Evolutionary conservation across 1,284 basidiomycete genomes (phyloP), one percentile per base, ranked within the genome.

Genomic region (Ganoderma boninense): DNA sequence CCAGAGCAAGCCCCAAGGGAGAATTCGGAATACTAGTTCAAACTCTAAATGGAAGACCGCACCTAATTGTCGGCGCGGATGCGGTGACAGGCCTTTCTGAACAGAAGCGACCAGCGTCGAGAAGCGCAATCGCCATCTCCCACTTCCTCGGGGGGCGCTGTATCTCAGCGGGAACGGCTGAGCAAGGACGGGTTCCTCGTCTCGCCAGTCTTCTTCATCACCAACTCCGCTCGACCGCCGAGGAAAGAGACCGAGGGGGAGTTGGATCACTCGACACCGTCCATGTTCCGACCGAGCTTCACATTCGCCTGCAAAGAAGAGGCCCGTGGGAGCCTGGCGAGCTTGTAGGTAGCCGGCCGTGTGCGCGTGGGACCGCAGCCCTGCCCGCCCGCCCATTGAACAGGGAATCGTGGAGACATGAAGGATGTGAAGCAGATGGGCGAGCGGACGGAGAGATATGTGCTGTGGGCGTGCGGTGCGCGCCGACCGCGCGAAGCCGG

Each of bases 261-360:
- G 32, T 40, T 40, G 35, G 18, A 38, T 60, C 38, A 35, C 35
- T 32, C 32, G 8, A 29, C 57, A 60, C 11, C 57, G 32, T 13
- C 20, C 32, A 13, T 60, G n/a, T 60, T 60, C 35, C 35, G 32
- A 54, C 23, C n/a, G 32, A 52, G 44, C 43, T 13, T 49, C 20
- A n/a, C 57, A 16, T 42, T 56, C 42, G 49, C 26, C 38, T 56
- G 11, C 23, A n/a, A 23, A 20, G 46, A 62, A 32, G 14, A 61
- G 29, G 43, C 10, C 26, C n/a, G 32, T 62, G 68, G 54, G 64
- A 64, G 35, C 13, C 52, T 64, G 64, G 69, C 38, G 61, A 70
- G 69, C 64, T 68, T 64, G 61, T 72, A 65, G 64, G 69, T 73
- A 63, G 40, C 71, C 71, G 72, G 65, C 20, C 43, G 62, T 18